phyloP scores from a whole-genome alignment of 1,139 yeast species.

The Scheffersomyces quercinus region DNA sequence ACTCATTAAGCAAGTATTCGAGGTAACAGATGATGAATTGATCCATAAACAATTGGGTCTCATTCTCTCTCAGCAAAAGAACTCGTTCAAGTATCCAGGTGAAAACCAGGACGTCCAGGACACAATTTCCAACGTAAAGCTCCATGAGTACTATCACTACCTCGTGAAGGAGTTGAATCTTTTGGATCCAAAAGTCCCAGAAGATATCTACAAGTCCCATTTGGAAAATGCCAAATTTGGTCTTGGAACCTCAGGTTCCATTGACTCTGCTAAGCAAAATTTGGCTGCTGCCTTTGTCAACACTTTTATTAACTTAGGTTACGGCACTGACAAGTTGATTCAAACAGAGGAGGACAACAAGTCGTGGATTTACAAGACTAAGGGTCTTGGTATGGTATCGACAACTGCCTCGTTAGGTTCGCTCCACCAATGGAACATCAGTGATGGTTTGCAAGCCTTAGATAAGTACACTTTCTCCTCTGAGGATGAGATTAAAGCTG shows the following conservation, averaged over 20 bases:
- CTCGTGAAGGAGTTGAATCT: slow-evolving; percentile 85
- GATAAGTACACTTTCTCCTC: slow-evolving; percentile 87
- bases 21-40: slow-evolving; percentile 66
- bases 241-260: slow-evolving; percentile 58
- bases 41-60: slow-evolving; percentile 90
- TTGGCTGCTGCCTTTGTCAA: slow-evolving; percentile 95
- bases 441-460: slow-evolving; percentile 84
- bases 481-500: slow-evolving; percentile 89
- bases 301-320: slow-evolving; percentile 88
- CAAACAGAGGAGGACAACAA: slow-evolving; percentile 71
- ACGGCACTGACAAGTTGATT: slow-evolving; percentile 79
- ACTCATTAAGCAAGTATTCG: slow-evolving; percentile 76
- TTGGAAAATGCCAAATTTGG: slow-evolving; percentile 69
- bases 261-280: slow-evolving; percentile 94
- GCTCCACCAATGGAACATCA: slow-evolving; percentile 86
- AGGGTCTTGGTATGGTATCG: slow-evolving; percentile 90
- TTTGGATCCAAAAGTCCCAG: slow-evolving; percentile 89
- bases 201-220: slow-evolving; percentile 90
- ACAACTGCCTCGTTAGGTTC: slow-evolving; percentile 93
- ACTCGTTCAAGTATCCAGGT: slow-evolving; percentile 64
- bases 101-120: slow-evolving; percentile 82
- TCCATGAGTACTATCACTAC: slow-evolving; percentile 78
- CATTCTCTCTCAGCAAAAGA: slow-evolving; percentile 84
- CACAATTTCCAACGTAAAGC: slow-evolving; percentile 75
- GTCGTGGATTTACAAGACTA: slow-evolving; percentile 89